phyloP scores from a whole-genome alignment of 2,329 filamentous ascomycete species.

The Aureobasidium sp. region DNA sequence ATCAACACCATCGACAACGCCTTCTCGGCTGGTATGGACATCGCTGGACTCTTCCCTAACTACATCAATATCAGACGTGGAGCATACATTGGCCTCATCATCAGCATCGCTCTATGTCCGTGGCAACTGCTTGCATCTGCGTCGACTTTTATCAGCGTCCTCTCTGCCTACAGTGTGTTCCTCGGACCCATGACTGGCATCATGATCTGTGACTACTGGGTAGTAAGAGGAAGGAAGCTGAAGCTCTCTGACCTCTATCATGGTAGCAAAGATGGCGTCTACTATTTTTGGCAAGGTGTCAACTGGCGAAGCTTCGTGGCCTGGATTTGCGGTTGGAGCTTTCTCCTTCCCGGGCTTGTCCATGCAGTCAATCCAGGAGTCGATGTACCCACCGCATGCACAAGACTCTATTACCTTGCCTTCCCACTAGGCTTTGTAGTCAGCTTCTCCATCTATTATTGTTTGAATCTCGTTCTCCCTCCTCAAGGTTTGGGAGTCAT shows the following conservation, averaged over 20 bases:
- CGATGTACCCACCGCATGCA: neutral
- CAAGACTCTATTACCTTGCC: neutral
- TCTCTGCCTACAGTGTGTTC: conserved; percentile 39
- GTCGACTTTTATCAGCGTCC: conserved; percentile 38
- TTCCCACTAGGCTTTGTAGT: neutral
- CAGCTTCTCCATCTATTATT: neutral
- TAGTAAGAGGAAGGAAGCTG: conserved; percentile 31
- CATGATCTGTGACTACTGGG: conserved; percentile 38
- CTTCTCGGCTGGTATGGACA: conserved; percentile 46
- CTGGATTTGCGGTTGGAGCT: conserved; percentile 28
- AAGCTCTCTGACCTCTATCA: conserved; percentile 38
- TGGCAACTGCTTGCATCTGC: conserved; percentile 44
- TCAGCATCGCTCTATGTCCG: conserved; percentile 39
- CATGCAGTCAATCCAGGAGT: neutral
- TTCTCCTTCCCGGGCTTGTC: neutral
- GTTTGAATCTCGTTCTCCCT: neutral
- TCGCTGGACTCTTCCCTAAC: conserved; percentile 42
- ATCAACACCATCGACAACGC: conserved; percentile 40
- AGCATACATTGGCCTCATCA: conserved; percentile 38
- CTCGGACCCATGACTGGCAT: conserved; percentile 36
- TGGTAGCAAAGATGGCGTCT: conserved; percentile 28
- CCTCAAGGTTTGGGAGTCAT: neutral
- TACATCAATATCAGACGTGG: conserved; percentile 51
- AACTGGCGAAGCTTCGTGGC: conserved; percentile 37
- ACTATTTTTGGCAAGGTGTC: conserved; percentile 35